Conservation (phyloP, 768 basidiomycete genomes). For the Calocera cornea region DNA sequence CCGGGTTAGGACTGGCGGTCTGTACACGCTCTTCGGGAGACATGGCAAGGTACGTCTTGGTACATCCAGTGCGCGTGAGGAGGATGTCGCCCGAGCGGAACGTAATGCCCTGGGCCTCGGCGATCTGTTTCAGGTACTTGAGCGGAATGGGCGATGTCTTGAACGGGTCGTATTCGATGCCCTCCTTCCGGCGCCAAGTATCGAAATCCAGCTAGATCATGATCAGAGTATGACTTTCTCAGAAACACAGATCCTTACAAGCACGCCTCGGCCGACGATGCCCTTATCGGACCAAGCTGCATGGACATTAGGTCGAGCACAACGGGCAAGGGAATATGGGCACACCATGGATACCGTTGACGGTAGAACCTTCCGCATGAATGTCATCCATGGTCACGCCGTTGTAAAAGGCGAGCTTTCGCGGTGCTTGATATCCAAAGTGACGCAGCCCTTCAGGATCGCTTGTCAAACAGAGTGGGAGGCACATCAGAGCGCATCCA, state of each 20-base stretch:
- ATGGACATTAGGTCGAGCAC: too few species aligned
- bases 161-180: constrained; percentile 54
- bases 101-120: constrained; percentile 41
- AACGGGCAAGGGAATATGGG: too few species aligned
- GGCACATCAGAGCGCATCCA: constrained; percentile 14
- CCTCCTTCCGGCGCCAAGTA: constrained; percentile 24
- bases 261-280: constrained; percentile 53
- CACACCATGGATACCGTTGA: too few species aligned
- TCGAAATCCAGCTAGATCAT: constrained; percentile 32
- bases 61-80: constrained; percentile 50
- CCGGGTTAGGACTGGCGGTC: not conserved
- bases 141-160: constrained; percentile 39
- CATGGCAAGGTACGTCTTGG: constrained; percentile 21
- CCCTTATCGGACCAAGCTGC: constrained; percentile 16
- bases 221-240: too few species aligned
- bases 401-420: not conserved
- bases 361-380: too few species aligned
- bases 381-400: not conserved
- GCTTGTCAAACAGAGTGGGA: too few species aligned
- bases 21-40: not conserved
- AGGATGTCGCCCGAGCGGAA: constrained; percentile 50
- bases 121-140: constrained; percentile 43
- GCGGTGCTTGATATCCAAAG: too few species aligned
- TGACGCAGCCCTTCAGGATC: too few species aligned
- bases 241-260: constrained; percentile 36